A percentile compares a stretch with the other conserved stretches of the same genome.
phyloP scores from a whole-genome alignment of 2,329 filamentous ascomycete species.

The Pseudodiploospora longispora region DNA sequence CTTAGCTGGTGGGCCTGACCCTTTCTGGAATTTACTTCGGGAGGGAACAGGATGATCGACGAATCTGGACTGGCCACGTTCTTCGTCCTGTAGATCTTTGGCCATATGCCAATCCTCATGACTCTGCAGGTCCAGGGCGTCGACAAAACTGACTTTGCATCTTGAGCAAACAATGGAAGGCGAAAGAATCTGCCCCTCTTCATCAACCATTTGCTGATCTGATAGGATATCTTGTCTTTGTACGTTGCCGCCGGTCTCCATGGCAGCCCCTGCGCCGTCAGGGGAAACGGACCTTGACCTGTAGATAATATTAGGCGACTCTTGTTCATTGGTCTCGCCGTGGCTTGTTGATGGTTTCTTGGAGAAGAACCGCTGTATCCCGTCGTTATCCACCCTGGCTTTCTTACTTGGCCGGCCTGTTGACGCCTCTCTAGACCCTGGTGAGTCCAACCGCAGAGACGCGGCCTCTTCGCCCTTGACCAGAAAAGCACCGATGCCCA shows the following conservation, averaged over 20 bases:
- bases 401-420: slow-evolving; percentile 20
- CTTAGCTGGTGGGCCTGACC: slow-evolving; percentile 30
- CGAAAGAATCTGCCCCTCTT: slow-evolving; percentile 24
- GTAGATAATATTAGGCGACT: slow-evolving; percentile 3
- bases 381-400: slow-evolving; percentile 33
- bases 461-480: slow-evolving; percentile 63
- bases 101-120: slow-evolving; percentile 95
- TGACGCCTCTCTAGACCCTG: slow-evolving; percentile 12
- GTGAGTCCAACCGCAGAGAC: slow-evolving; percentile 14
- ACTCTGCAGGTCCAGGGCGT: slow-evolving; percentile 54
- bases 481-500: slow-evolving; percentile 80
- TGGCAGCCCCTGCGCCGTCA: background rate
- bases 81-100: slow-evolving; percentile 65
- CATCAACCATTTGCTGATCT: slow-evolving; percentile 3
- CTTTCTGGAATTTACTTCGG: slow-evolving; percentile 21
- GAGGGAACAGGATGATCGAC: slow-evolving; percentile 26
- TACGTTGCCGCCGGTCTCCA: background rate
- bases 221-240: slow-evolving; percentile 6
- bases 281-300: background rate
- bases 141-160: slow-evolving; percentile 55
- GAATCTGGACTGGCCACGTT: slow-evolving; percentile 44
- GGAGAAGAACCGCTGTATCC: slow-evolving; percentile 52
- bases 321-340: slow-evolving; percentile 14
- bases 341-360: slow-evolving; percentile 28
- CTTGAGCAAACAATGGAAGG: slow-evolving; percentile 46